Evolutionary conservation across 805 yeast genomes (phyloP).

Genomic region (Candida succiphila): DNA sequence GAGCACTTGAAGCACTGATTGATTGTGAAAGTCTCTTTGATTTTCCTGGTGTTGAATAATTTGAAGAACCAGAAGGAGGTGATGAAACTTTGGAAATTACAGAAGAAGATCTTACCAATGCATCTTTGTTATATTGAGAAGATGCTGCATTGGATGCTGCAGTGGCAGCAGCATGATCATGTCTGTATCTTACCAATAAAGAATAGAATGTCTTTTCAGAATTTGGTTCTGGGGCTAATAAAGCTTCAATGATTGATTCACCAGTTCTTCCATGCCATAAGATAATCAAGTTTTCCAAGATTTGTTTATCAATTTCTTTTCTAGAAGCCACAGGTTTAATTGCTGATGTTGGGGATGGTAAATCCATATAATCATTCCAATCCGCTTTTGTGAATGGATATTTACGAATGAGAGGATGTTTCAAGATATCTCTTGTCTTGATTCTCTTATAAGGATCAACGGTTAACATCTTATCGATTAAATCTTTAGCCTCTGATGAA

Average conservation of each 20-base stretch:
- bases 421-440: constrained; percentile 61
- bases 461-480: constrained; percentile 68
- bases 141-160: constrained; percentile 7
- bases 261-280: constrained; percentile 47
- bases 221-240: constrained; percentile 18
- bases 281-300: constrained; percentile 43
- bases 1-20: constrained; percentile 36
- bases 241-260: constrained; percentile 20
- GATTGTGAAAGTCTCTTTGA: constrained; percentile 27
- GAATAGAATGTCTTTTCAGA: constrained; percentile 29
- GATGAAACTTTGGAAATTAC: no score
- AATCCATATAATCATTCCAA: constrained; percentile 21
- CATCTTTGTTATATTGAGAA: constrained; percentile 7
- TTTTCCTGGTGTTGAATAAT: constrained; percentile 21
- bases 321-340: constrained; percentile 37
- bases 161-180: constrained; percentile 18
- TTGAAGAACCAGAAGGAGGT: constrained; percentile 16
- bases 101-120: constrained; percentile 19
- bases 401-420: constrained; percentile 74
- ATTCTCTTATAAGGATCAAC: constrained; percentile 80
- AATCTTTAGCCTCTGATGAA: constrained; percentile 78
- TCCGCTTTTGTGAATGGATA: constrained; percentile 42
- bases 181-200: constrained; percentile 24
- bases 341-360: constrained; percentile 49
- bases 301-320: constrained; percentile 40